phyloP scores from a whole-genome alignment of 805 yeast genomes.

The Kodamaea nitidulidarum region DNA sequence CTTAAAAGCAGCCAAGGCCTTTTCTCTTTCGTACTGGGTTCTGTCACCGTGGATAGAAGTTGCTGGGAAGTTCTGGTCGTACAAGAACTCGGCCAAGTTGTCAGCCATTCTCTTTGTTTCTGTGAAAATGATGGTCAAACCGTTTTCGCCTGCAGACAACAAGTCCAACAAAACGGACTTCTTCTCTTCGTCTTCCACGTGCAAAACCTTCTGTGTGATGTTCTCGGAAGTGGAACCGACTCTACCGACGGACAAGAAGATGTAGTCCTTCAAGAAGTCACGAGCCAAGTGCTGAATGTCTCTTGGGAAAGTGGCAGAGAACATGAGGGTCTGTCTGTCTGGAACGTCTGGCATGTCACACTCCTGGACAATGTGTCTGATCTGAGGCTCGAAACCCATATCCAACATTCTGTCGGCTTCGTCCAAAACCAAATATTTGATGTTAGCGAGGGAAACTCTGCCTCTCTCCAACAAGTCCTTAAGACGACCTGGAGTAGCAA shows the following conservation, averaged over 20 bases:
- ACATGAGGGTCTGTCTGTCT: slow-evolving; percentile 95
- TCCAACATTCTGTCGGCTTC: slow-evolving; percentile 99
- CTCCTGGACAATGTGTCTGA: slow-evolving; percentile 94
- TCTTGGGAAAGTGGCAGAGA: slow-evolving; percentile 98
- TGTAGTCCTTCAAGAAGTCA: slow-evolving; percentile 93
- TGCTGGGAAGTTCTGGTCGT: slow-evolving; percentile 88
- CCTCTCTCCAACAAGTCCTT: slow-evolving; percentile 96
- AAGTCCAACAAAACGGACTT: slow-evolving; percentile 85
- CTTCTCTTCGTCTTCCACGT: slow-evolving; percentile 93
- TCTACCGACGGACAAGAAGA: slow-evolving; percentile 96
- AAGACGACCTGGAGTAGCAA: slow-evolving; percentile 99
- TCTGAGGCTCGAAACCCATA: slow-evolving; percentile 99
- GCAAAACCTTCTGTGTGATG: slow-evolving; percentile 88
- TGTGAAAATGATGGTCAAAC: slow-evolving; percentile 90
- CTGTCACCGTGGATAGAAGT: slow-evolving; percentile 99
- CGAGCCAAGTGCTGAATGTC: slow-evolving; percentile 96
- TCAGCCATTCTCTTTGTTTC: slow-evolving; percentile 99
- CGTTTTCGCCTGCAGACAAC: slow-evolving; percentile 68
- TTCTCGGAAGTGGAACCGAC: slow-evolving; percentile 99
- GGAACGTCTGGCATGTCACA: slow-evolving; percentile 95
- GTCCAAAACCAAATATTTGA: slow-evolving; percentile 91
- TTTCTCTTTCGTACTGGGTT: slow-evolving; percentile 95
- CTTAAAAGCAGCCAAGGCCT: slow-evolving; percentile 92
- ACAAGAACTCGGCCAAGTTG: slow-evolving; percentile 85
- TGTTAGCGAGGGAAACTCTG: slow-evolving; percentile 79